Evolutionary conservation across 202 grass and related monocot genomes (phyloP).

Genomic region (Zoysia matrella): DNA sequence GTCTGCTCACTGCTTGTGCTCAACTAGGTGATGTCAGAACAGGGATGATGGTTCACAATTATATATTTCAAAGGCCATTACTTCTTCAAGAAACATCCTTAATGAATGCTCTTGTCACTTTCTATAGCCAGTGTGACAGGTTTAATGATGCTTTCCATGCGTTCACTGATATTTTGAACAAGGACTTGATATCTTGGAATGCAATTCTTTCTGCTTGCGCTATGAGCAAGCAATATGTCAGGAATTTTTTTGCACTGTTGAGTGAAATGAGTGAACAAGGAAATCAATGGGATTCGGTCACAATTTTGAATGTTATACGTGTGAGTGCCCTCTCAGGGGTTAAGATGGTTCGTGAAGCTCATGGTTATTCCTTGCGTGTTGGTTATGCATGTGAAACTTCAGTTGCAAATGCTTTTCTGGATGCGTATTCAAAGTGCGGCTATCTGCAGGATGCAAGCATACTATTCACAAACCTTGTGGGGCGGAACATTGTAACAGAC

Average conservation of each 20-base stretch:
- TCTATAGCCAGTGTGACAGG: conserved; percentile 64
- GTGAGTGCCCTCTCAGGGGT: conserved; percentile 40
- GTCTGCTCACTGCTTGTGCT: conserved; percentile 64
- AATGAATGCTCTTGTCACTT: conserved; percentile 70
- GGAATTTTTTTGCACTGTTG: conserved; percentile 47
- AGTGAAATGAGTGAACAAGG: conserved; percentile 50
- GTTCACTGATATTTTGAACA: conserved; percentile 50
- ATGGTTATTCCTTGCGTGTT: conserved; percentile 63
- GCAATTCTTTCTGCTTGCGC: conserved; percentile 60
- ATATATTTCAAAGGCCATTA: conserved; percentile 49
- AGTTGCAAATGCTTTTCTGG: conserved; percentile 66
- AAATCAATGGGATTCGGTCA: conserved; percentile 59
- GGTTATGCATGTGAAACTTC: conserved; percentile 52
- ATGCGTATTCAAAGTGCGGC: conserved; percentile 74
- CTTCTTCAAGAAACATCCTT: conserved; percentile 57
- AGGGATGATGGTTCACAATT: conserved; percentile 65
- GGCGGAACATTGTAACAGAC: conserved; percentile 51
- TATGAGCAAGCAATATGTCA: conserved; percentile 34
- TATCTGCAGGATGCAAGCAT: conserved; percentile 41
- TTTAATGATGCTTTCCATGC: conserved; percentile 55
- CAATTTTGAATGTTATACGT: conserved; percentile 60
- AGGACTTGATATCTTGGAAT: conserved; percentile 75
- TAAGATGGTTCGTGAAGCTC: conserved; percentile 62
- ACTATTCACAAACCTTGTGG: conserved; percentile 52
- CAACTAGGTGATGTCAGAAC: conserved; percentile 40